Evolutionary conservation across 495 filamentous ascomycete species (phyloP), one percentile per base, ranked within the genome.

Genomic region (Hyaloscypha hepaticicola): DNA sequence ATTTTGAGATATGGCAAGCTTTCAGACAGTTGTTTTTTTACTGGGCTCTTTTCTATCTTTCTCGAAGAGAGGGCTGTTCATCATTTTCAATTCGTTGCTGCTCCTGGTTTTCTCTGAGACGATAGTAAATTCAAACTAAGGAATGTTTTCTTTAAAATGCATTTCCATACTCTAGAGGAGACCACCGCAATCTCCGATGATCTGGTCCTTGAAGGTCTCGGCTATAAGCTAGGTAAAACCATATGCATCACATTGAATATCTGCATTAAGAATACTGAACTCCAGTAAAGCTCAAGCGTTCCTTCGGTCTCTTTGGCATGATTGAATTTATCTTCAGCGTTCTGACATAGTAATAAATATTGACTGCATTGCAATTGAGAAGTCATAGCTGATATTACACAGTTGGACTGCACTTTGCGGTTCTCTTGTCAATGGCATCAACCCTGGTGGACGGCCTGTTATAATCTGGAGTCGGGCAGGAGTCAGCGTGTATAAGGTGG

Each of bases 381-480:
- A 50, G 19, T 5, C 22, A n/a, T 50, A 24, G 48, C 48, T 50
- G 19, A 50, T 50, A 5, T n/a, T 24, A 4, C 5, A 24, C 16
- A 50, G 48, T 50, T 50, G 48, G 48, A 50, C 48, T n/a, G 48
- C 48, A n/a, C 48, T 50, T 16, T 5, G 5, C 22, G 48, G 48
- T 16, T 50, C 48, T 6, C 48, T 50, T 5, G 48, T 50, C 16
- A 16, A 6, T 19, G 48, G 48, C 5, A 50, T 50, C 48, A 50
- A 50, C 22, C 19, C 48, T 24, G 48, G 48, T 6, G 48, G 48
- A 50, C 48, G 5, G 19, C 48, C 48, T 7, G 48, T 50, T 16
- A 50, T 50, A n/a, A 50, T 50, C 19, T 50, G 48, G 48, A 50
- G 48, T 50, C 19, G 48, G 48, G 48, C 19, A 5, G 48, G 48